Conservation (phyloP, 345 rosid genomes). For the Citrus maxima region DNA sequence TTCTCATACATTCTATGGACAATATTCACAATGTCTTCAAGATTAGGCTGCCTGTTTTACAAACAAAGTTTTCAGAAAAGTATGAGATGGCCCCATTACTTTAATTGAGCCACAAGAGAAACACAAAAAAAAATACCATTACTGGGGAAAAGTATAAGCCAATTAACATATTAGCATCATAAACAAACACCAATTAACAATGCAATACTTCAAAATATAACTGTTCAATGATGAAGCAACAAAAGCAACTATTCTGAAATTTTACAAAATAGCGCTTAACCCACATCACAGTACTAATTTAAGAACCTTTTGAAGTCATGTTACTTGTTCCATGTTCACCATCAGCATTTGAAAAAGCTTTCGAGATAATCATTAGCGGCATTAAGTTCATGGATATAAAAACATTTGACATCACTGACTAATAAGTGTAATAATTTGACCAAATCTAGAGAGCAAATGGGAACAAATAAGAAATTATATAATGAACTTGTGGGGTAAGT, state of each 20-base stretch:
- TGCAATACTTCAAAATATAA: not conserved
- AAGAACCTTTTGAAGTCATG: not conserved
- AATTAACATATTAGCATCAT: not conserved
- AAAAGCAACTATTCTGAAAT: not conserved
- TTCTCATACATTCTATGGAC: conserved; percentile 85
- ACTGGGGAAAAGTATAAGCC: not conserved
- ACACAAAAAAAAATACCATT: not conserved
- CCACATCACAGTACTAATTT: not conserved
- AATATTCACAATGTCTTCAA: conserved; percentile 78
- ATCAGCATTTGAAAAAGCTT: not conserved
- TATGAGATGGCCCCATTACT: conserved; percentile 8
- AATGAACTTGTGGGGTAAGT: not conserved
- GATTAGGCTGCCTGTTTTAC: conserved; percentile 83
- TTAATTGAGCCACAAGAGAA: not conserved
- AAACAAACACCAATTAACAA: not conserved
- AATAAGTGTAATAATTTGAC: not conserved
- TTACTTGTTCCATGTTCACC: not conserved
- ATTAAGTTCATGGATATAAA: not conserved
- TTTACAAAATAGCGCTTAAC: not conserved
- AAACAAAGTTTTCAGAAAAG: conserved; percentile 14
- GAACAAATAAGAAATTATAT: not conserved
- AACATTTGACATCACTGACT: not conserved
- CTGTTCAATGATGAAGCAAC: not conserved
- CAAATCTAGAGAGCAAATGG: not conserved
- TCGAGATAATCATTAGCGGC: not conserved